A percentile compares a stretch with the other conserved stretches of the same genome.
phyloP scores from a whole-genome alignment of 192 early-diverging fungal species.

The Phlyctochytrium bullatum region DNA sequence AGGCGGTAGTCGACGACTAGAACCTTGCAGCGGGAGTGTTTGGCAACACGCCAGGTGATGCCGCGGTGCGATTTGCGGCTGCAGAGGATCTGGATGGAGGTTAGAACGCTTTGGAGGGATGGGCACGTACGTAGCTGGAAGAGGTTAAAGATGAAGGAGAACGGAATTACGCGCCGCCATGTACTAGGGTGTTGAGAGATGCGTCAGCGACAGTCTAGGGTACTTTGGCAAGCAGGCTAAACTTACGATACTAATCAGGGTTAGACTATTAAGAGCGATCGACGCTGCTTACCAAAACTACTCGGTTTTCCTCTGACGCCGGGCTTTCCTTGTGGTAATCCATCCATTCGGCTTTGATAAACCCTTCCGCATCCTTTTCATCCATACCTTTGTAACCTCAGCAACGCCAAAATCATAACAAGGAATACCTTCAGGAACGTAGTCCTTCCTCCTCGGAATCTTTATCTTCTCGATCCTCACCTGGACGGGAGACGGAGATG shows the following conservation, averaged over 20 bases:
- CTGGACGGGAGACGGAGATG: neutral
- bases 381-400: slow-evolving; percentile 15
- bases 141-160: no score
- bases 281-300: no score
- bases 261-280: no score
- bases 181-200: no score
- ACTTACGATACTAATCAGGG: no score
- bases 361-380: slow-evolving; percentile 15
- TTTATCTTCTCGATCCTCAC: neutral
- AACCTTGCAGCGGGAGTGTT: slow-evolving; percentile 42
- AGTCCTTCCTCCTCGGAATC: neutral
- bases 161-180: no score
- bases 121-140: slow-evolving; percentile 30
- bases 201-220: no score
- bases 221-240: no score
- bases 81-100: no score
- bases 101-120: no score
- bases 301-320: slow-evolving; percentile 3
- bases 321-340: slow-evolving; percentile 1
- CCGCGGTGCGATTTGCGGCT: slow-evolving; percentile 26
- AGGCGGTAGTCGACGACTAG: slow-evolving; percentile 75
- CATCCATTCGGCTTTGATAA: slow-evolving; percentile 25
- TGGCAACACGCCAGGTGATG: slow-evolving; percentile 44
- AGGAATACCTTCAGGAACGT: neutral
- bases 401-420: no score